These are phyloP conservation scores for Penicillium crystallinum DNA, from an alignment of 495 filamentous ascomycete genomes.

Conservation along the genomic window DNA sequence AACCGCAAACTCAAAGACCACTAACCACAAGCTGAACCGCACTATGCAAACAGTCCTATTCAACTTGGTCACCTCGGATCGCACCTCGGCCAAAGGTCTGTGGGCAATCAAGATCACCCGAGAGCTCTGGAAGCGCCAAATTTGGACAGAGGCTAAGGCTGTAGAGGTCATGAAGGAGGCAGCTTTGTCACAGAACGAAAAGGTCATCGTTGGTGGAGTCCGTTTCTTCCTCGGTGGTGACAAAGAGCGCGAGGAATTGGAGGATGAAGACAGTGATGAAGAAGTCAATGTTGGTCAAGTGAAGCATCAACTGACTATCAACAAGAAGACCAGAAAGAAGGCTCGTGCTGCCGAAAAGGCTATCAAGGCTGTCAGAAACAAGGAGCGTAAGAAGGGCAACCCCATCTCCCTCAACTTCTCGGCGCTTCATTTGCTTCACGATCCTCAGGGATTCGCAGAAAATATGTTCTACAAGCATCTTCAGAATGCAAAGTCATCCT, in stretches of 20 bases:
- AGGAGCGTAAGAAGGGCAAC: conserved; percentile 81
- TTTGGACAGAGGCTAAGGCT: conserved; percentile 83
- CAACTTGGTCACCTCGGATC: conserved; percentile 82
- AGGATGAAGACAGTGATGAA: conserved; percentile 80
- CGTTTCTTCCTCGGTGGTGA: conserved; percentile 95
- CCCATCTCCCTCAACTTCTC: conserved; percentile 92
- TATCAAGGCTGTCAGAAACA: conserved; percentile 65
- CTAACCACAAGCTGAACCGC: conserved; percentile 86
- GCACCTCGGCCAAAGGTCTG: conserved; percentile 74
- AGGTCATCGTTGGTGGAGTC: conserved; percentile 80
- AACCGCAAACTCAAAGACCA: conserved; percentile 74
- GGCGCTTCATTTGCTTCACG: conserved; percentile 91
- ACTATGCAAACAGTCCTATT: conserved; percentile 89
- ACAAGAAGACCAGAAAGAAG: conserved; percentile 93
- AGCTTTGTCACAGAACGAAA: conserved; percentile 74
- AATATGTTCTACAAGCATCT: conserved; percentile 85
- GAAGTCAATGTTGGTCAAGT: conserved; percentile 76
- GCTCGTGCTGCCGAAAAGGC: conserved; percentile 73
- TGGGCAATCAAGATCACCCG: conserved; percentile 92
- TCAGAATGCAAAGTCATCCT: conserved; percentile 76
- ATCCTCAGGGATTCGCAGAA: conserved; percentile 94
- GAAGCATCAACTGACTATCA: conserved; percentile 80
- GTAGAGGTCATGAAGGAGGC: conserved; percentile 96
- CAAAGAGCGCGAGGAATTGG: conserved; percentile 85
- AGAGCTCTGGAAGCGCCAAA: conserved; percentile 81